A percentile compares a stretch with the other conserved stretches of the same genome.
Conservation (phyloP, 2,329 filamentous ascomycete genomes). For the Hymenoscyphus albidus region DNA sequence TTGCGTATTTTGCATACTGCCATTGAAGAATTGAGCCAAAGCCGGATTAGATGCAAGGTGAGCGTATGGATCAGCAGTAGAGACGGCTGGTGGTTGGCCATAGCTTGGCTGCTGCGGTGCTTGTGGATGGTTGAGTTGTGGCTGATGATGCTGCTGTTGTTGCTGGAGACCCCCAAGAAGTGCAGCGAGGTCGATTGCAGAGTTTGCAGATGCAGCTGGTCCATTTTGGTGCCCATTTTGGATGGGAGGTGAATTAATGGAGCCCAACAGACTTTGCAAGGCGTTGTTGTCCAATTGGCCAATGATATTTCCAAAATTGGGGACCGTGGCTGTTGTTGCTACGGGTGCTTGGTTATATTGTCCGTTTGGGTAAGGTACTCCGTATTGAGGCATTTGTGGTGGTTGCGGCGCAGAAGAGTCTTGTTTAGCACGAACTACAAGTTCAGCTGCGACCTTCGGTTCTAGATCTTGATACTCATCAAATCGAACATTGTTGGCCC, state of each 20-base stretch:
- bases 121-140: conserved; percentile 22
- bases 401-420: conserved; percentile 35
- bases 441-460: conserved; percentile 71
- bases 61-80: conserved; percentile 28
- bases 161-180: conserved; percentile 32
- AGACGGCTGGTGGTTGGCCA: conserved; percentile 25
- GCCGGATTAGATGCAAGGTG: conserved; percentile 26
- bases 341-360: conserved; percentile 36
- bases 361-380: conserved; percentile 36
- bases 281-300: conserved; percentile 64
- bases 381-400: conserved; percentile 34
- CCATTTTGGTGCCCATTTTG: conserved; percentile 17
- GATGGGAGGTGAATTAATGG: conserved; percentile 41
- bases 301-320: conserved; percentile 62
- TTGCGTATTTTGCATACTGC: conserved; percentile 30
- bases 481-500: conserved; percentile 72
- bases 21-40: conserved; percentile 28
- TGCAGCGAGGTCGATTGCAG: conserved; percentile 33
- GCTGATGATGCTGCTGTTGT: conserved; percentile 9
- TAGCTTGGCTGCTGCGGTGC: conserved; percentile 38
- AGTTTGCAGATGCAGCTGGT: conserved; percentile 34
- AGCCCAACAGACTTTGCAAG: conserved; percentile 66
- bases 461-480: conserved; percentile 86
- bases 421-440: conserved; percentile 69
- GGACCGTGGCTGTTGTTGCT: conserved; percentile 31